phyloP scores from a whole-genome alignment of 2,329 filamentous ascomycete genomes.

The Colletotrichum cordylinicola region DNA sequence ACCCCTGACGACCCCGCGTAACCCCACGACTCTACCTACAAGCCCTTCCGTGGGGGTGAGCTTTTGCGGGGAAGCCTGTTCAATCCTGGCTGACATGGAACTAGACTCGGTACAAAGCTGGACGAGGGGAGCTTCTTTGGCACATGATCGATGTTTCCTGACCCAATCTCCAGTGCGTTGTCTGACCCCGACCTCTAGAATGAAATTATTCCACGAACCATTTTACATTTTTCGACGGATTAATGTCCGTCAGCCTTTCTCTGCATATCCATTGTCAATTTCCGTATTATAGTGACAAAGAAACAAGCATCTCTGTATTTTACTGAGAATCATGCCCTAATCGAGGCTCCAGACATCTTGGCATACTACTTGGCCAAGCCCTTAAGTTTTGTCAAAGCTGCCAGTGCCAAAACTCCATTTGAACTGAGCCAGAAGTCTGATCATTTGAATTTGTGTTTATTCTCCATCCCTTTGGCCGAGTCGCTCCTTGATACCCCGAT shows the following conservation, averaged over 20 bases:
- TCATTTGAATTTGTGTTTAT: not conserved
- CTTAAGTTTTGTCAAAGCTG: not conserved
- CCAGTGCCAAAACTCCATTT: not conserved
- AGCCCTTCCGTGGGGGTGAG: not conserved
- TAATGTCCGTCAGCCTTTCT: not conserved
- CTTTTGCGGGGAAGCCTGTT: not conserved
- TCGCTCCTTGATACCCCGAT: not conserved
- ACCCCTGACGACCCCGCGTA: not conserved
- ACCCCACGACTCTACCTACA: not conserved
- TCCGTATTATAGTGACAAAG: not conserved
- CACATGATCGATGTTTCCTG: not conserved
- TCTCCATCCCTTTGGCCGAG: not conserved
- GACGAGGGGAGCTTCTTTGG: not conserved
- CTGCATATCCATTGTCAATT: not conserved
- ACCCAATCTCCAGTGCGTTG: not conserved
- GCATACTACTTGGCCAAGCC: not conserved
- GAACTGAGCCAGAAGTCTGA: not conserved
- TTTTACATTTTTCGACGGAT: not conserved
- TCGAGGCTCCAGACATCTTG: not conserved
- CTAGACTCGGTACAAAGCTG: not conserved
- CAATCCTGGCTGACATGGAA: not conserved
- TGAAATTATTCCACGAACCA: not conserved
- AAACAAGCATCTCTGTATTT: not conserved
- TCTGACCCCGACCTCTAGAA: not conserved
- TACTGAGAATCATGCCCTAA: not conserved